Evolutionary conservation across 1,284 basidiomycete species (phyloP), one percentile per base, ranked within the genome.

Genomic region (Sporisorium iseilematis-ciliati): DNA sequence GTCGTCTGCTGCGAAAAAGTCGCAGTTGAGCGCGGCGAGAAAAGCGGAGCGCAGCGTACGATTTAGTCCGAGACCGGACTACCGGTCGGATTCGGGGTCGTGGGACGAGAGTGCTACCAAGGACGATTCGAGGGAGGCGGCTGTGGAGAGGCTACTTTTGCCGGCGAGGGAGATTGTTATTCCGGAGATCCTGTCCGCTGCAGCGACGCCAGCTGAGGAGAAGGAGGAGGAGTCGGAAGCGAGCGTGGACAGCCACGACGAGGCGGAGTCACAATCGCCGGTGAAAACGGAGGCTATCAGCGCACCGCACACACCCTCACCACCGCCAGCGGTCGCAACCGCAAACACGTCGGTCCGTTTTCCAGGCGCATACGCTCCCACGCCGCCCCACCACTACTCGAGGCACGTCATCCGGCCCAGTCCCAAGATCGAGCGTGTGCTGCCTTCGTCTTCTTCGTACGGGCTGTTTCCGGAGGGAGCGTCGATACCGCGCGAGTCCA

Each of bases 31-130:
- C 25, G 43, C 58, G 2, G 55, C 55, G 1, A 25, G 59, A 5
- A n/a, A n/a, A 33, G 65, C 12, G 56, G 64, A 20, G n/a, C 73
- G 67, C 21, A 76, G 65, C 45, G 74, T 76, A 0, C 45, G 74
- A 1, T 76, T 76, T 55, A 76, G 74, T 21, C 74, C 74, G 26
- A 49, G 65, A 35, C 74, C 74, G 0, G 74, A 76, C 42, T 76
- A 72, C 29, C 23, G 74, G 2, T 72, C 69, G n/a, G 74, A 76
- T 56, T 76, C 74, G 21, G 74, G 74, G 8, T 65, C 61, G 25
- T 75, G 67, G 69, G 74, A 69, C 23, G 65, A 72, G 31, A 65
- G 60, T 41, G 48, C 29, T 3, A 38, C 45, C 23, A 64, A 58
- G 57, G 54, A 21, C n/a, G 57, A 58, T 0, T 45, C 43, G 8